These are phyloP conservation scores for Orychophragmus violaceus DNA, from an alignment of 345 rosid genomes.

Conservation along the genomic window DNA sequence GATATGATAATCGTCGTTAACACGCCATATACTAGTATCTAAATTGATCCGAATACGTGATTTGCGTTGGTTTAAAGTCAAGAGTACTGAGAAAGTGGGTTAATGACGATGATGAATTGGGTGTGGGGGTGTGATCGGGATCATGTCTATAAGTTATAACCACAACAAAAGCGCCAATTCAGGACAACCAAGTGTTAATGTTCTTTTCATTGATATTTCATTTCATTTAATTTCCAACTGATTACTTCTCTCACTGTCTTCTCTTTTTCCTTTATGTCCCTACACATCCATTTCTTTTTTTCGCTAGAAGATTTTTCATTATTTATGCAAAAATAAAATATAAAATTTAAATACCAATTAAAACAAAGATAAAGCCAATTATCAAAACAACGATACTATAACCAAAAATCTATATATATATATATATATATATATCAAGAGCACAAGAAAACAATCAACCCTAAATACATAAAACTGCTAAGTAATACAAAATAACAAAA, in stretches of 20 bases:
- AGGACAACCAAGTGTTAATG: constrained; percentile 29
- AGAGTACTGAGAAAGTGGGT: neutral
- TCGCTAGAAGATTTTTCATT: too few species aligned
- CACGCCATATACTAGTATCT: neutral
- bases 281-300: too few species aligned
- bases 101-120: neutral
- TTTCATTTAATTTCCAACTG: constrained; percentile 13
- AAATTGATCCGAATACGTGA: neutral
- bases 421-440: too few species aligned
- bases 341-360: too few species aligned
- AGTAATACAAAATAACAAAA: too few species aligned
- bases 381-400: too few species aligned
- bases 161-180: constrained; percentile 20
- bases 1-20: neutral
- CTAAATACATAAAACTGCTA: too few species aligned
- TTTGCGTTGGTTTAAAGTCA: neutral
- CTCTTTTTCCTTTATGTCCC: constrained; percentile 17
- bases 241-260: constrained; percentile 19
- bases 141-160: constrained; percentile 24
- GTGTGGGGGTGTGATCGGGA: constrained; percentile 23
- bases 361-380: too few species aligned
- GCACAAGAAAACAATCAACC: too few species aligned
- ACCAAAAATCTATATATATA: too few species aligned
- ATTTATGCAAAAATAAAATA: too few species aligned
- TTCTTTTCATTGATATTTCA: neutral